Evolutionary conservation across 2,329 filamentous ascomycete species (phyloP), one percentile per base, ranked within the genome.

Genomic region (Fusarium oligoseptatum): DNA sequence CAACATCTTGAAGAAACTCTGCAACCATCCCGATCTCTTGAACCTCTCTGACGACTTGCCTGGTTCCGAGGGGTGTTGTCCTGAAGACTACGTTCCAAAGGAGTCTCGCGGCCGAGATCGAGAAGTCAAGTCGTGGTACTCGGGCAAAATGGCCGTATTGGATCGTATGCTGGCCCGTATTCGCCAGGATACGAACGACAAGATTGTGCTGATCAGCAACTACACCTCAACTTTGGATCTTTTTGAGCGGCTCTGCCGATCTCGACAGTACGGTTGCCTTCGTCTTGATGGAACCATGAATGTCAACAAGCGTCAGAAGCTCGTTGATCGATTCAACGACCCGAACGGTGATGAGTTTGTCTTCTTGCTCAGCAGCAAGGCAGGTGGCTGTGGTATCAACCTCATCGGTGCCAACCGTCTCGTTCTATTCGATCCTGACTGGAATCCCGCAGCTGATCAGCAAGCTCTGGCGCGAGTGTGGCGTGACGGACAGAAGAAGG

Each of bases 401-500:
- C 88, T 98, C 64, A 97, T 98, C 75, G 97, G 96, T 60, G 95
- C 95, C 69, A 98, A 98, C 82, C 92, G 97, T 14, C 91, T 99
- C 3, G 94, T 99, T 2, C 90, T 99, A 45, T 99, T 99, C 81
- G 97, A 99, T 77, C 97, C 97, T 0, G 94, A 97, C 83, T 99
- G 97, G 97, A 99, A 99, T 79, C 97, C 97, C 1, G 97, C 97
- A 4, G 95, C 97, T 1, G 97, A 99, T 80, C 97, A 99, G 83
- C 97, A 99, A 85, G 97, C 97, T 5, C 89, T 99, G 34, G 97
- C 97, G 39, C 94, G 97, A 86, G 97, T 99, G 22, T 99, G 97
- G 97, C 94, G 97, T 87, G 97, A 99, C 79, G 97, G 97, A 0
- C 97, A 99, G 83, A 98, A 97, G 88, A 99, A 99, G 81, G 97